phyloP scores from a whole-genome alignment of 192 early-diverging fungal genomes.

The Cetraspora pellucida region DNA sequence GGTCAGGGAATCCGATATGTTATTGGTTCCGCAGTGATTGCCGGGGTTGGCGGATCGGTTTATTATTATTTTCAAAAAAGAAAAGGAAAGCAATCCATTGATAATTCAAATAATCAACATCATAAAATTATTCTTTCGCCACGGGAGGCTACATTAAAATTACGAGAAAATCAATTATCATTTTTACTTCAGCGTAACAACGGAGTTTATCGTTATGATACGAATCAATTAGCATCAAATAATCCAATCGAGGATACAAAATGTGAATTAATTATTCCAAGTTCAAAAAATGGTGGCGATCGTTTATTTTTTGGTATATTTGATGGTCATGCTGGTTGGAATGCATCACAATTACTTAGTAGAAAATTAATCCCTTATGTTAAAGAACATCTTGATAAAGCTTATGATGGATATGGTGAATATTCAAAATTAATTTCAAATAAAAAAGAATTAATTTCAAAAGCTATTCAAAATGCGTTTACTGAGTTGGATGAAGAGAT shows the following conservation, averaged over 20 bases:
- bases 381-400: constrained; percentile 43
- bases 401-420: constrained; percentile 35
- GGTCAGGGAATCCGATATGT: background rate
- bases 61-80: constrained; percentile 14
- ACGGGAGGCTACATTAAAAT: constrained; percentile 16
- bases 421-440: constrained; percentile 28
- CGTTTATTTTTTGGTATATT: constrained; percentile 54
- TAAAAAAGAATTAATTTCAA: constrained; percentile 34
- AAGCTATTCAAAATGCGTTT: constrained; percentile 49
- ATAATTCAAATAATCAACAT: background rate
- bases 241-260: constrained; percentile 57
- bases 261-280: constrained; percentile 40
- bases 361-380: constrained; percentile 51
- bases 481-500: constrained; percentile 52
- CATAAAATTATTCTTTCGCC: constrained; percentile 6
- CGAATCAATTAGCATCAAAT: constrained; percentile 54
- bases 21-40: background rate
- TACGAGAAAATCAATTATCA: constrained; percentile 25
- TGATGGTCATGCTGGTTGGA: constrained; percentile 59
- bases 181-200: constrained; percentile 15
- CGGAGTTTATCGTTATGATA: constrained; percentile 25
- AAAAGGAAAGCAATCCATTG: background rate
- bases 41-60: background rate
- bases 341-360: constrained; percentile 50
- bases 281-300: constrained; percentile 38